Evolutionary conservation across 1,284 basidiomycete genomes (phyloP).

Genomic region (Moesziomyces aphidis): DNA sequence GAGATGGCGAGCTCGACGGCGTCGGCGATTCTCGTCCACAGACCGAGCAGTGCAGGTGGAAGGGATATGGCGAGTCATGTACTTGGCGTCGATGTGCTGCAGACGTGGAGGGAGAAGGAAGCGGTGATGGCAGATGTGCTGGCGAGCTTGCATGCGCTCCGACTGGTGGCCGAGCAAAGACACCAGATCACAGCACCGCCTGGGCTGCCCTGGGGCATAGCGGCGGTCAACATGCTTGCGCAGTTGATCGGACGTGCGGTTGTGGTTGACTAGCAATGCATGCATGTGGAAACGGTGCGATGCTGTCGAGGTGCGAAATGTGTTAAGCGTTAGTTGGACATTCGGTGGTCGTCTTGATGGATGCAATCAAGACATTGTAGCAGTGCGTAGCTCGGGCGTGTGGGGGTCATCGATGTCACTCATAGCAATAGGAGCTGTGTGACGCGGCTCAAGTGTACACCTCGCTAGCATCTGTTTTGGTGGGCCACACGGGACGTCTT

Average conservation of each 20-base stretch:
- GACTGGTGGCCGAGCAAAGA: slow-evolving; percentile 33
- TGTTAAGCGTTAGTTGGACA: too few relatives aligned
- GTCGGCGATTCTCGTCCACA: slow-evolving; percentile 21
- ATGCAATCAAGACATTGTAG: too few relatives aligned
- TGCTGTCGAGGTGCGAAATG: too few relatives aligned
- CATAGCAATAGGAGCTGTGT: too few relatives aligned
- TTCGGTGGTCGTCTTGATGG: too few relatives aligned
- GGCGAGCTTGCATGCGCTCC: slow-evolving; percentile 25
- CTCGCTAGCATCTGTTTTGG: too few relatives aligned
- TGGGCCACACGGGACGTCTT: too few relatives aligned
- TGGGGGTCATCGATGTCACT: too few relatives aligned
- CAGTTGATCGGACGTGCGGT: slow-evolving; percentile 4
- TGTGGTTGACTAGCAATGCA: slow-evolving; percentile 9
- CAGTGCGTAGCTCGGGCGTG: too few relatives aligned
- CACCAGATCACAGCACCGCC: slow-evolving; percentile 15
- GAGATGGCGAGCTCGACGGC: slow-evolving; percentile 3
- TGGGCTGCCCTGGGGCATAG: slow-evolving; percentile 29
- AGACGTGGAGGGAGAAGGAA: slow-evolving; percentile 3
- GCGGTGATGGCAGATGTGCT: slow-evolving; percentile 8
- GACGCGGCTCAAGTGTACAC: too few relatives aligned
- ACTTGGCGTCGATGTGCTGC: slow-evolving; percentile 18
- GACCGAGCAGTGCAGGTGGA: slow-evolving; percentile 4
- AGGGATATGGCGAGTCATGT: slow-evolving; percentile 2
- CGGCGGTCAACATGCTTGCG: slow-evolving; percentile 17
- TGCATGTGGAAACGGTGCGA: too few relatives aligned